Evolutionary conservation across 1,139 yeast species (phyloP).

Genomic region (Yamadazyma sp.): DNA sequence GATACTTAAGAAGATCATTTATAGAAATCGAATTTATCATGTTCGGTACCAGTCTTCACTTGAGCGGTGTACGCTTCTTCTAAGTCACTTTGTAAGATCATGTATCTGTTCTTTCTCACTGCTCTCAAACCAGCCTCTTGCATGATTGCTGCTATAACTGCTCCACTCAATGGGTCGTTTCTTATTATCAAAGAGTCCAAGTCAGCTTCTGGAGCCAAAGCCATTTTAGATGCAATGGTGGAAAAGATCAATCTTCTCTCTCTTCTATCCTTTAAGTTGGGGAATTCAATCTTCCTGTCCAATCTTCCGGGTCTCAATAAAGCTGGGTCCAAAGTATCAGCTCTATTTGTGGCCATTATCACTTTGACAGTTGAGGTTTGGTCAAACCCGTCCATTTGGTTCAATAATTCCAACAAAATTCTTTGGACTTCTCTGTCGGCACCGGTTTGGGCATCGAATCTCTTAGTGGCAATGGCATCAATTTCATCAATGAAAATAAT

Average conservation of each 20-base stretch:
- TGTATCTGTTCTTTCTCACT: conserved; percentile 95
- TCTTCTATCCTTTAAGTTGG: conserved; percentile 91
- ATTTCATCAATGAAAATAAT: conserved; percentile 97
- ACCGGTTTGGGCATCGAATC: conserved; percentile 99
- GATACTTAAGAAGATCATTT: conserved; percentile 42
- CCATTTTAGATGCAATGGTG: conserved; percentile 96
- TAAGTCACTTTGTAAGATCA: conserved; percentile 90
- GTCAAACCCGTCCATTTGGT: conserved; percentile 99
- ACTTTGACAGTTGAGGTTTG: conserved; percentile 95
- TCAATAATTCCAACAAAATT: conserved; percentile 88
- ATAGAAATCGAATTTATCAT: conserved; percentile 96
- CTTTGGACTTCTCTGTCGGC: conserved; percentile 99
- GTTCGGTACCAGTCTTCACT: conserved; percentile 93
- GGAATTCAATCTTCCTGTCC: conserved; percentile 97
- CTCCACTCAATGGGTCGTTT: conserved; percentile 96
- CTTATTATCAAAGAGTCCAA: conserved; percentile 91
- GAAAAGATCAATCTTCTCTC: conserved; percentile 95
- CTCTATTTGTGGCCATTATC: conserved; percentile 98
- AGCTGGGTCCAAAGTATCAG: conserved; percentile 97
- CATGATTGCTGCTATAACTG: conserved; percentile 98
- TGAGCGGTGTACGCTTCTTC: conserved; percentile 97
- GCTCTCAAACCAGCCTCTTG: conserved; percentile 99
- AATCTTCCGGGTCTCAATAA: conserved; percentile 96
- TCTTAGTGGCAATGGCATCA: conserved; percentile 98
- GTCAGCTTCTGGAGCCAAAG: conserved; percentile 96